Percentiles rank a stretch among this genome's conserved stretches.
Evolutionary conservation across 108 stramenopile genomes (phyloP).

Genomic region (Skeletonema marinoi): DNA sequence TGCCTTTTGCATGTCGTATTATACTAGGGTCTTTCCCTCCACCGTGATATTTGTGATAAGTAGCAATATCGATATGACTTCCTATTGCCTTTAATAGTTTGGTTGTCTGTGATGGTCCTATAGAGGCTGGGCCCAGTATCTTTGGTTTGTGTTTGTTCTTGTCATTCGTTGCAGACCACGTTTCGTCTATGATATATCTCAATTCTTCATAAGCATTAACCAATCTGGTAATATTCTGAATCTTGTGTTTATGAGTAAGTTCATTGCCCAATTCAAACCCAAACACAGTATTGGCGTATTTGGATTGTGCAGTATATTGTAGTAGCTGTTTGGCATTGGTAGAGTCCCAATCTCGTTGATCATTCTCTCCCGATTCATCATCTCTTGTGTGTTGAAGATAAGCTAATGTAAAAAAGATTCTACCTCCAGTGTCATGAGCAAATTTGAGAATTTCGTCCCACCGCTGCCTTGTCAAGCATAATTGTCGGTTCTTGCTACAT

Average conservation of each 20-base stretch:
- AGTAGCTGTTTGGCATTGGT: conserved; percentile 20
- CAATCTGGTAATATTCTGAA: conserved; percentile 26
- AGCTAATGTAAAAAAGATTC: conserved; percentile 37
- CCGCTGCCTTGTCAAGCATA: conserved; percentile 22
- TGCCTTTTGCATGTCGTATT: not conserved
- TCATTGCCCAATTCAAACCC: conserved; percentile 48
- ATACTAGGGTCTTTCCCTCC: conserved; percentile 27
- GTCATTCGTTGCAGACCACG: conserved; percentile 7
- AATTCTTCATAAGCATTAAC: conserved; percentile 37
- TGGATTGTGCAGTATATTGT: conserved; percentile 20
- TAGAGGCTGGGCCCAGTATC: conserved; percentile 34
- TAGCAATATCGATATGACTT: conserved; percentile 31
- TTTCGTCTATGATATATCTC: conserved; percentile 28
- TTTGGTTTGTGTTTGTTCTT: conserved; percentile 3
- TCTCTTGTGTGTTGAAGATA: conserved; percentile 33
- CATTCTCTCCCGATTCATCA: conserved; percentile 9
- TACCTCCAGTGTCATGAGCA: conserved; percentile 22
- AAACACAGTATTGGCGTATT: conserved; percentile 13
- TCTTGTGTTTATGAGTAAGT: conserved; percentile 30
- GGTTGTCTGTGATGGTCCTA: conserved; percentile 13
- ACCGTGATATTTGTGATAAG: conserved; percentile 47
- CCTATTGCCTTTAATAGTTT: conserved; percentile 12
- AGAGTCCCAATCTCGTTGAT: conserved; percentile 36
- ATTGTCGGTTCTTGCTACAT: conserved; percentile 10
- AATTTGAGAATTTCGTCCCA: conserved; percentile 36